Conservation (phyloP, 768 basidiomycete genomes). For the Tylopilus felleus region DNA sequence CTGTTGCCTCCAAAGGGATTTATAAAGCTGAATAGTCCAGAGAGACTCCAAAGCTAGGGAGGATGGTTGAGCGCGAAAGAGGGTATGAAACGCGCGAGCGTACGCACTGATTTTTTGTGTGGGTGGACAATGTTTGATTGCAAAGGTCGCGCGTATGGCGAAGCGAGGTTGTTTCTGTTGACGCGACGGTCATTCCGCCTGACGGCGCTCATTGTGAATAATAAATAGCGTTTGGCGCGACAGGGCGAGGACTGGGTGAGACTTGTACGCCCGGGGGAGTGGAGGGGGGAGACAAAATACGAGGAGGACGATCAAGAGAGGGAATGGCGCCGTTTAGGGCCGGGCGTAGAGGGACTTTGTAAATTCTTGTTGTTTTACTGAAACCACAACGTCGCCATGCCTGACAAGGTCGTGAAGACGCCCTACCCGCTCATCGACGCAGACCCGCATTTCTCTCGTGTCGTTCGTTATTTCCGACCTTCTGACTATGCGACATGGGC, state of each 20-base stretch:
- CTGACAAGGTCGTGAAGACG: constrained; percentile 51
- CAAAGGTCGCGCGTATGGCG: constrained; percentile 52
- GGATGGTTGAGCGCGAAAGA: constrained; percentile 12
- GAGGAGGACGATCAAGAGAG: constrained; percentile 21
- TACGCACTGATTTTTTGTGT: constrained; percentile 49
- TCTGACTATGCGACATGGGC: constrained; percentile 88
- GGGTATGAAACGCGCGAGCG: neutral
- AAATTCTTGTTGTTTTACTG: constrained; percentile 1
- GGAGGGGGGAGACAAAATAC: constrained; percentile 20
- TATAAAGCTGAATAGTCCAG: constrained; percentile 46
- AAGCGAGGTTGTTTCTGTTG: constrained; percentile 38
- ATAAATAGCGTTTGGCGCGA: neutral
- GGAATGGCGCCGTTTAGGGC: constrained; percentile 30
- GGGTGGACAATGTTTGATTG: constrained; percentile 21
- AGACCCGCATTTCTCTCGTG: constrained; percentile 86
- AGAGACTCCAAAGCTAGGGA: constrained; percentile 48
- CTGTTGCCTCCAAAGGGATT: constrained; percentile 41
- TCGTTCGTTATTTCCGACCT: constrained; percentile 83
- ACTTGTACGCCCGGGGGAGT: constrained; percentile 2
- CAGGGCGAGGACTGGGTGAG: neutral
- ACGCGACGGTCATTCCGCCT: constrained; percentile 44
- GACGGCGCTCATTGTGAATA: constrained; percentile 51
- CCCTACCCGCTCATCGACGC: constrained; percentile 91
- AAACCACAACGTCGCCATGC: constrained; percentile 26
- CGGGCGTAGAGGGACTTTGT: constrained; percentile 18